Percentiles rank a stretch among this genome's conserved stretches.
Evolutionary conservation across 192 early-diverging fungal species (phyloP).

Genomic region (Linderina pennispora): DNA sequence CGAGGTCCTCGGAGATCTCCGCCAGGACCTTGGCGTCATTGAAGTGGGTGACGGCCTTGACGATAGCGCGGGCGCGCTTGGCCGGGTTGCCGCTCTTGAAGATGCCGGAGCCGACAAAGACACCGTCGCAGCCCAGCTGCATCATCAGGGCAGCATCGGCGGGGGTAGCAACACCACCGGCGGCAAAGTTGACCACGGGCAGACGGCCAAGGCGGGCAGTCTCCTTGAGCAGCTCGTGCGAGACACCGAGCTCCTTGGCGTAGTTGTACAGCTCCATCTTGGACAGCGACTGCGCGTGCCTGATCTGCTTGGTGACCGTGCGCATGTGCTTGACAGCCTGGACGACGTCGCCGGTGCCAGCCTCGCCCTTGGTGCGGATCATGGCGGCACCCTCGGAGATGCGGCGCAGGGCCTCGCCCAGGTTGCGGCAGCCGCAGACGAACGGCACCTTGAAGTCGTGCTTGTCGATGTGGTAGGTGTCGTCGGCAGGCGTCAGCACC

Average conservation of each 20-base stretch:
- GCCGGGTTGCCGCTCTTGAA: constrained; percentile 93
- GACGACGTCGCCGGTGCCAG: constrained; percentile 97
- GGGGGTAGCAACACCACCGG: constrained; percentile 94
- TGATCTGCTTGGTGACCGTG: constrained; percentile 81
- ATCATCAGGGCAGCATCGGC: constrained; percentile 99
- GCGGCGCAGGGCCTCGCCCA: constrained; percentile 94
- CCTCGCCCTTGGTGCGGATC: constrained; percentile 98
- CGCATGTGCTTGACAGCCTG: constrained; percentile 96
- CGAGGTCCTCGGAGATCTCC: constrained; percentile 83
- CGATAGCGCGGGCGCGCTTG: constrained; percentile 91
- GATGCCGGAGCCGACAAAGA: constrained; percentile 97
- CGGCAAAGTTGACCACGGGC: constrained; percentile 98
- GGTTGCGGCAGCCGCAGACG: constrained; percentile 94
- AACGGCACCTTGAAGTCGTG: constrained; percentile 88
- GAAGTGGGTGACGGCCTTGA: constrained; percentile 95
- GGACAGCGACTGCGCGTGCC: constrained; percentile 74
- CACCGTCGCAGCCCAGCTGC: constrained; percentile 98
- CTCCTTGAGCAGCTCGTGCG: constrained; percentile 86
- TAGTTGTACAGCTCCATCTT: constrained; percentile 91
- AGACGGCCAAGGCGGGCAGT: constrained; percentile 80
- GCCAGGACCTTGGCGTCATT: constrained; percentile 85
- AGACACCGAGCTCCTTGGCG: constrained; percentile 94
- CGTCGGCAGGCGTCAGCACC: constrained; percentile 94
- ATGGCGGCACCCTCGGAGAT: constrained; percentile 97
- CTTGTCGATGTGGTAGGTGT: constrained; percentile 94